phyloP scores from a whole-genome alignment of 2,329 filamentous ascomycete genomes.

The Juglanconis sp. region DNA sequence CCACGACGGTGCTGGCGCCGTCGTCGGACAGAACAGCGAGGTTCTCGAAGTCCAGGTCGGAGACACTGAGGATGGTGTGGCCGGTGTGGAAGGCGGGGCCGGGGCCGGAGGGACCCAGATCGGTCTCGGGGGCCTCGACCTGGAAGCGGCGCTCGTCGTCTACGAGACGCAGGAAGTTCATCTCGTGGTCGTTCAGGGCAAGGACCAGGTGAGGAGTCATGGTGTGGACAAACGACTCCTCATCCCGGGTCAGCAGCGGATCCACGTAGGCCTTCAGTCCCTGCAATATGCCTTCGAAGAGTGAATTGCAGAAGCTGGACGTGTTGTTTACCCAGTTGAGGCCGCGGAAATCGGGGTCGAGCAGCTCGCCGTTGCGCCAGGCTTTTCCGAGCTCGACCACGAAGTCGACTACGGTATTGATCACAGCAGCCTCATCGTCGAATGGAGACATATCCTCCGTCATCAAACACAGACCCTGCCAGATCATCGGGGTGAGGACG shows the following conservation, averaged over 20 bases:
- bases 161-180: constrained; percentile 56
- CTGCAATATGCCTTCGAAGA: constrained; percentile 2
- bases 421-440: background rate
- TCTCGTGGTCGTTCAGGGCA: constrained; percentile 53
- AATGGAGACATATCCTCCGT: background rate
- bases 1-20: constrained; percentile 32
- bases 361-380: background rate
- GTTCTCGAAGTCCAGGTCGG: constrained; percentile 28
- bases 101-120: constrained; percentile 43
- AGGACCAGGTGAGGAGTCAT: constrained; percentile 47
- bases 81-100: constrained; percentile 47
- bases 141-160: constrained; percentile 35
- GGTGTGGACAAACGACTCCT: constrained; percentile 29
- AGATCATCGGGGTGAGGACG: constrained; percentile 35
- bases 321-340: background rate
- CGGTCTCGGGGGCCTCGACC: constrained; percentile 36
- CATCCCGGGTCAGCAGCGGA: constrained; percentile 23
- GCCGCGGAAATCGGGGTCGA: background rate
- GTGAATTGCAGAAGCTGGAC: background rate
- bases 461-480: constrained; percentile 22
- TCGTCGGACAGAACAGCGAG: constrained; percentile 27
- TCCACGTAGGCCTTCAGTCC: constrained; percentile 7
- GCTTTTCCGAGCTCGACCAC: background rate
- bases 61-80: constrained; percentile 29
- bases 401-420: background rate